Conservation (phyloP, 1,139 yeast genomes). For the Pichia sp. region DNA sequence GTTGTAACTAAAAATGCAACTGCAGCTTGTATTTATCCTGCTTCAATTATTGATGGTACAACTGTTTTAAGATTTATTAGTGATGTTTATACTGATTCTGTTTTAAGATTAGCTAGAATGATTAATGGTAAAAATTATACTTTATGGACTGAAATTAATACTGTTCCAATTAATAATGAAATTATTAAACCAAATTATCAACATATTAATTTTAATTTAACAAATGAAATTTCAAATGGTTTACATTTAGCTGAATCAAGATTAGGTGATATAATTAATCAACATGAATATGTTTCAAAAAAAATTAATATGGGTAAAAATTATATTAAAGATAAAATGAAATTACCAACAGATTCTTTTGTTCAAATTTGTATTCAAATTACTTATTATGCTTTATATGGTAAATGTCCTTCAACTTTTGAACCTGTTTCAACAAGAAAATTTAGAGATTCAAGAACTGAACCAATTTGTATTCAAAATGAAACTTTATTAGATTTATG, state of each 20-base stretch:
- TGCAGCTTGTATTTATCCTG: constrained; percentile 73
- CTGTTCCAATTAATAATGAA: constrained; percentile 32
- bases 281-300: constrained; percentile 48
- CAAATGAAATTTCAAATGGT: constrained; percentile 38
- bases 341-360: constrained; percentile 58
- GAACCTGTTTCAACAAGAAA: constrained; percentile 72
- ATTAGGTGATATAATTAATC: constrained; percentile 66
- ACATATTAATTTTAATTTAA: constrained; percentile 44
- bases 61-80: constrained; percentile 67
- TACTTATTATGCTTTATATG: constrained; percentile 68
- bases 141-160: constrained; percentile 41
- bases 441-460: constrained; percentile 64
- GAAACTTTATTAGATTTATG: constrained; percentile 48
- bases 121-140: constrained; percentile 69
- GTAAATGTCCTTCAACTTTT: constrained; percentile 57
- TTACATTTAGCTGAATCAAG: constrained; percentile 72
- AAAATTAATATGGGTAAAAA: constrained; percentile 37
- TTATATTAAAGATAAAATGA: constrained; percentile 43
- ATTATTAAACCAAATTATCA: constrained; percentile 38
- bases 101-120: constrained; percentile 62
- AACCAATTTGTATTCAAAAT: constrained; percentile 58
- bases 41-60: constrained; percentile 74
- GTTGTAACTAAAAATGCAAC: constrained; percentile 64
- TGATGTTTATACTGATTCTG: constrained; percentile 70
- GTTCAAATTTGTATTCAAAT: constrained; percentile 64